Conservation (phyloP, 108 stramenopile species). For the Phaeodactylum tricornutum region DNA sequence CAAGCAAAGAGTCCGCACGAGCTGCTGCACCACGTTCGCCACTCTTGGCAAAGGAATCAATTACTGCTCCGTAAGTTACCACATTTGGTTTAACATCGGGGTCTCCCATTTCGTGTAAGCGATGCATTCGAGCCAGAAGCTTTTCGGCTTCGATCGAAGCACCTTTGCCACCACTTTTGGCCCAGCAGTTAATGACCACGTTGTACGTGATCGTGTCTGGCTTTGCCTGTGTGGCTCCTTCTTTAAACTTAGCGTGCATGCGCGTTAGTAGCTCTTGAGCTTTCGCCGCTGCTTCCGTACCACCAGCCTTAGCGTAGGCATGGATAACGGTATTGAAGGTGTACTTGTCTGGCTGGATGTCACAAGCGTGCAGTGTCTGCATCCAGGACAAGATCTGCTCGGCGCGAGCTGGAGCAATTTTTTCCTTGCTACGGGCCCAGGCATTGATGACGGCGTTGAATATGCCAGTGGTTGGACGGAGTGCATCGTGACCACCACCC, state of each 20-base stretch:
- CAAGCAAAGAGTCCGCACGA: conserved; percentile 61
- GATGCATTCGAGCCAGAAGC: conserved; percentile 67
- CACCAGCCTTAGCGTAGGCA: conserved; percentile 45
- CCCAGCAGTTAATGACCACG: conserved; percentile 75
- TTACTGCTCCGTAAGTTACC: conserved; percentile 80
- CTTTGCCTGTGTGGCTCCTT: conserved; percentile 54
- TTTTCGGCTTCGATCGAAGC: conserved; percentile 66
- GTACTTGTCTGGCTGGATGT: conserved; percentile 68
- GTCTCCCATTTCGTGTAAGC: conserved; percentile 52
- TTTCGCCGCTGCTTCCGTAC: conserved; percentile 54
- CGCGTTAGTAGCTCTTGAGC: conserved; percentile 60
- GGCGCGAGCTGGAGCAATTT: conserved; percentile 59
- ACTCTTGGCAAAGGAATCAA: conserved; percentile 77
- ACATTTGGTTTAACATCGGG: conserved; percentile 73
- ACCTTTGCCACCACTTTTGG: conserved; percentile 73
- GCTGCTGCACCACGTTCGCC: conserved; percentile 68
- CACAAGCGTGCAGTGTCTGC: conserved; percentile 50
- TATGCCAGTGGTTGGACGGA: conserved; percentile 73
- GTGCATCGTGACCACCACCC: conserved; percentile 35
- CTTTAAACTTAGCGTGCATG: conserved; percentile 64
- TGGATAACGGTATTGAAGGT: conserved; percentile 74
- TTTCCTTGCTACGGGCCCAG: conserved; percentile 74
- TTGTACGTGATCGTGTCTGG: conserved; percentile 82
- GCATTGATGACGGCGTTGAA: conserved; percentile 80
- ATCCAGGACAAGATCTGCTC: conserved; percentile 79